Base-by-base conservation (phyloP, 2,329 filamentous ascomycete species). In the Camptophora hylomeconis region DNA sequence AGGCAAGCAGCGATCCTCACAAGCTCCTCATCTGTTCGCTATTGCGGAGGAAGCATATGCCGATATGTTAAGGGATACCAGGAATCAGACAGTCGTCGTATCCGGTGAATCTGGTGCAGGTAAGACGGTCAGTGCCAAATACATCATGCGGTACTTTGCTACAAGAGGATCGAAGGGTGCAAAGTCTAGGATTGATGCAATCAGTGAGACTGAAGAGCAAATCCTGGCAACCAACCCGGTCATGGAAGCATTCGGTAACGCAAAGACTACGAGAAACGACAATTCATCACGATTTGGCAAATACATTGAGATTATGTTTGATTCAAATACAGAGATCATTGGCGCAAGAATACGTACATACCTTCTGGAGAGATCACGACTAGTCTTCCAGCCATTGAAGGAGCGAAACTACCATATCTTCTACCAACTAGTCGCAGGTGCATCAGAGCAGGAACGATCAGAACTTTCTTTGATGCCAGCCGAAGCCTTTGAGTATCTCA, bases 301-400 rank as follows among this genome's bases (percentile, higher is more conserved):
- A 67, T 98, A 98, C 57, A 95, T 98, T 47, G 89, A 98, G 62
- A 98, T 98, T 53, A 87, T 95, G 83, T 98, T 98, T 56, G 86
- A 95, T 60, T 73, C 82, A 39, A 72, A 78, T 48, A 93, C 83
- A 38, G 89, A 92, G 53, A 98, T 98, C 47, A 94, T 95, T 50
- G 89, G 89, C 44, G 89, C 89, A 32, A 92, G 92, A 63, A 98
- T 98, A 51, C 72, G 89, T 46, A 94, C 86, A 32, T 98, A 98
- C 51, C 66, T 98, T 42, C 66, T 98, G 24, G 89, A 98, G 56
- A 80, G 89, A 36, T 95, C 89, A 38, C 78, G 89, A 60, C 65
- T 98, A 47, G 89, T 95, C 11, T 98, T 95, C 57, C 89, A 98
- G 53, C 89, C 89, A 22, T 64, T 94, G 40, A 95, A 93, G 61